Evolutionary conservation across 345 rosid species (phyloP), one percentile per base, ranked within the genome.

Genomic region (Salix udensis): DNA sequence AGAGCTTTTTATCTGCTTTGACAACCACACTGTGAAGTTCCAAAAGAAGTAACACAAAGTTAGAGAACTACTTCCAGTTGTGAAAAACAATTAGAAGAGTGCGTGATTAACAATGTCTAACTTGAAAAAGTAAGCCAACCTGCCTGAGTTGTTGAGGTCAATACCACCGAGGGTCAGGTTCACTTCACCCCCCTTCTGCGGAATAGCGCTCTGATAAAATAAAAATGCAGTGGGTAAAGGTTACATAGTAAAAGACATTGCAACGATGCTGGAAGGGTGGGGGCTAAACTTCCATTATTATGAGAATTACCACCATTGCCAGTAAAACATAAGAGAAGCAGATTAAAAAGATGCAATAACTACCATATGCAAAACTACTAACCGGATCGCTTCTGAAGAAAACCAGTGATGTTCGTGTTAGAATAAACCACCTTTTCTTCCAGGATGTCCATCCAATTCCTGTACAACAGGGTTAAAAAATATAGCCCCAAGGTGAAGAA

Each of bases 101-200:
- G 40, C 46, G 12, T 67, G 26, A 62, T 68, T 52, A 60, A 6
- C 9, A 69, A 70, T 48, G 70, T 68, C 53, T 76, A 84, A 68
- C 74, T 68, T 23, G 67, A 75, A 84, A 83, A 79, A 82, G 86
- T 78, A 84, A 86, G 90, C 99, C 90, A 85, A 96, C 99, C 99
- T 96, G 97, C 99, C 99, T 94, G 99, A 92, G 89, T 88, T 96
- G 98, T 96, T 92, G 91, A 96, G 99, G 85, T 96, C 99, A 85
- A 96, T 91, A 68, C 96, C 93, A 72, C 96, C 96, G 64, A 91
- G 93, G 40, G 88, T 94, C 78, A 90, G 83, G 85, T 89, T 89
- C 60, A 87, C 89, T 88, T 91, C 96, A 87, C 85, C 75, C 46
- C 91, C 91, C 76, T 78, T 91, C 82, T 86, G 93, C 66, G 88